phyloP scores from a whole-genome alignment of 129 eudicot species.

The Apium graveolens region DNA sequence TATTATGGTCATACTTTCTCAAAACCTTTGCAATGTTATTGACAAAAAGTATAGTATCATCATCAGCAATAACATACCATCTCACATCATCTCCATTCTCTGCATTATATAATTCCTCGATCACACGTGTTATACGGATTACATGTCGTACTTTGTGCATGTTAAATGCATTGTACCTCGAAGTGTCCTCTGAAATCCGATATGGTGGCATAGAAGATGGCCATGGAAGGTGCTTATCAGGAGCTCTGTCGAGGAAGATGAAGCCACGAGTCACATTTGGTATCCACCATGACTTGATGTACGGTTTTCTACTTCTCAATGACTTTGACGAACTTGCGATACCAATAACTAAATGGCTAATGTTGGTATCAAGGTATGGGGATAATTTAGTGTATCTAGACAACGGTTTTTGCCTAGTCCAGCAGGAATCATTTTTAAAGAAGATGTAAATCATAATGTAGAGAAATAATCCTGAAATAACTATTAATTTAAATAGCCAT shows the following conservation, averaged over 20 bases:
- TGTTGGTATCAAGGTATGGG: slow-evolving; percentile 7
- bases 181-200: slow-evolving; percentile 22
- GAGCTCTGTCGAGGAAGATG: slow-evolving; percentile 21
- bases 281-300: slow-evolving; percentile 36
- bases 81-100: slow-evolving; percentile 14
- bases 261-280: slow-evolving; percentile 23
- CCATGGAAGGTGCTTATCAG: neutral
- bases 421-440: neutral
- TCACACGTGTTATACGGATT: slow-evolving; percentile 17
- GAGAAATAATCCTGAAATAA: slow-evolving; percentile 1
- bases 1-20: slow-evolving; percentile 21
- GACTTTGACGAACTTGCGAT: slow-evolving; percentile 15
- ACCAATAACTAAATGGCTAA: slow-evolving; percentile 29
- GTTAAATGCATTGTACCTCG: neutral
- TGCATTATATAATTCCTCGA: slow-evolving; percentile 20
- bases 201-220: slow-evolving; percentile 25
- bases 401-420: neutral
- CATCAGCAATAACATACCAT: slow-evolving; percentile 16
- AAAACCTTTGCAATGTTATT: slow-evolving; percentile 18
- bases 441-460: slow-evolving; percentile 11
- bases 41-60: slow-evolving; percentile 16
- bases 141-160: neutral
- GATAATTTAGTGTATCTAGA: neutral
- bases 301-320: slow-evolving; percentile 13
- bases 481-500: neutral